Evolutionary conservation across 2,329 filamentous ascomycete genomes (phyloP).

Genomic region (Ceratocystis cacaofunesta): DNA sequence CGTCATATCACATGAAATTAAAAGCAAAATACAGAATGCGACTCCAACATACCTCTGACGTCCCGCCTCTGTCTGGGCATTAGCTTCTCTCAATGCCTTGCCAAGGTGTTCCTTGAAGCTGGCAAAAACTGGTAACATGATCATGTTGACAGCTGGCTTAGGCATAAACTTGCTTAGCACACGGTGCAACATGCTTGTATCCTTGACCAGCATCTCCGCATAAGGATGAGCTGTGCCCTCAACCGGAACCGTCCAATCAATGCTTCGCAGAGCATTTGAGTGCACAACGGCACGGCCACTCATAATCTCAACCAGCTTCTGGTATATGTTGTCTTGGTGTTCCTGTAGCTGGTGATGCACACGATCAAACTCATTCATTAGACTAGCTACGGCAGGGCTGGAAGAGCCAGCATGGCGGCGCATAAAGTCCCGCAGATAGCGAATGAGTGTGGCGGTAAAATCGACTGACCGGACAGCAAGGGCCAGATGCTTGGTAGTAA

Average conservation of each 20-base stretch:
- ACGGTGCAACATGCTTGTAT: constrained; percentile 70
- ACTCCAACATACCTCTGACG: constrained; percentile 48
- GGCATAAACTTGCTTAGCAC: constrained; percentile 71
- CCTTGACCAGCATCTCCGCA: constrained; percentile 77
- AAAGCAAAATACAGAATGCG: background rate
- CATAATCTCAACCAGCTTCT: constrained; percentile 91
- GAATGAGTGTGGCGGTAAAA: constrained; percentile 75
- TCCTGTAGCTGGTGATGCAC: constrained; percentile 72
- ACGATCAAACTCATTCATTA: constrained; percentile 80
- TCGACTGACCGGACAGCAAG: constrained; percentile 78
- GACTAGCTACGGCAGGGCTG: constrained; percentile 32
- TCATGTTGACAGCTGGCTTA: constrained; percentile 60
- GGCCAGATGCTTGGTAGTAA: constrained; percentile 87
- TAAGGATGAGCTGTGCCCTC: constrained; percentile 40
- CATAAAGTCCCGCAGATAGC: constrained; percentile 82
- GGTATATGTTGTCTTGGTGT: constrained; percentile 78
- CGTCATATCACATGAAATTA: background rate
- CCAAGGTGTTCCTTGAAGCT: constrained; percentile 71
- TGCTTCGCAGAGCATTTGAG: constrained; percentile 56
- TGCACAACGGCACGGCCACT: constrained; percentile 58
- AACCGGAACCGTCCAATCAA: constrained; percentile 47
- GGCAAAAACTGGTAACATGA: constrained; percentile 73
- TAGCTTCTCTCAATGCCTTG: constrained; percentile 50
- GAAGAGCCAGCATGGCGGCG: constrained; percentile 52
- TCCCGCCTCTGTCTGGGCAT: constrained; percentile 50